These are phyloP conservation scores for Fimicolochytrium jonesii DNA, from an alignment of 192 early-diverging fungal species.

Conservation along the genomic window DNA sequence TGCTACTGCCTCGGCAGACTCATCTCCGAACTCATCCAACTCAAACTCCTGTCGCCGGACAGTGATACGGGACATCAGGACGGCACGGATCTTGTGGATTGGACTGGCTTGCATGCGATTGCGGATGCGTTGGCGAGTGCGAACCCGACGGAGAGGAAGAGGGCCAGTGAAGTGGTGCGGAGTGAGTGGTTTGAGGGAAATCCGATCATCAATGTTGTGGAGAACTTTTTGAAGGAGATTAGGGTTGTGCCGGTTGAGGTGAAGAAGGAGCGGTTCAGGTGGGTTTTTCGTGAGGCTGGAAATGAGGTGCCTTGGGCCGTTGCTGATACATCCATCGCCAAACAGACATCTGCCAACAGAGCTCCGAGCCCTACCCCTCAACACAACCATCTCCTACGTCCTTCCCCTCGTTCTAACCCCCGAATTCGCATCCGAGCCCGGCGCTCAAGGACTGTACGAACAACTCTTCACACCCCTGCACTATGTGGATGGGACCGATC, in stretches of 20 bases:
- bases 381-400: slow-evolving; percentile 31
- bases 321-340: no score
- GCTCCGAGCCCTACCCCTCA: slow-evolving; percentile 17
- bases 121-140: slow-evolving; percentile 22
- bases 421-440: slow-evolving; percentile 30
- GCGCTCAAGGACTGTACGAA: slow-evolving; percentile 23
- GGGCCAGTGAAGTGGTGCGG: slow-evolving; percentile 13
- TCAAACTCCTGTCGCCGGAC: not conserved
- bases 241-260: slow-evolving; percentile 13
- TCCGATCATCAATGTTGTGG: slow-evolving; percentile 26
- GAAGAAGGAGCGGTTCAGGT: slow-evolving; percentile 29
- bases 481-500: not conserved
- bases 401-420: slow-evolving; percentile 28
- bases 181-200: slow-evolving; percentile 35
- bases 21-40: slow-evolving; percentile 19
- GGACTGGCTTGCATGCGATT: slow-evolving; percentile 25
- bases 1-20: slow-evolving; percentile 27
- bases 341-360: slow-evolving; percentile 18
- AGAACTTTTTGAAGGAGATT: slow-evolving; percentile 31
- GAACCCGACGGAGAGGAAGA: slow-evolving; percentile 11
- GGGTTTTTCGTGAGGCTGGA: not conserved
- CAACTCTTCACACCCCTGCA: slow-evolving; percentile 24
- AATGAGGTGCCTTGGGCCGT: no score
- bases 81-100: slow-evolving; percentile 3
- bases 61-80: not conserved